Conservation (phyloP, 2,329 filamentous ascomycete species). For the Pseudogymnoascus destructans region DNA sequence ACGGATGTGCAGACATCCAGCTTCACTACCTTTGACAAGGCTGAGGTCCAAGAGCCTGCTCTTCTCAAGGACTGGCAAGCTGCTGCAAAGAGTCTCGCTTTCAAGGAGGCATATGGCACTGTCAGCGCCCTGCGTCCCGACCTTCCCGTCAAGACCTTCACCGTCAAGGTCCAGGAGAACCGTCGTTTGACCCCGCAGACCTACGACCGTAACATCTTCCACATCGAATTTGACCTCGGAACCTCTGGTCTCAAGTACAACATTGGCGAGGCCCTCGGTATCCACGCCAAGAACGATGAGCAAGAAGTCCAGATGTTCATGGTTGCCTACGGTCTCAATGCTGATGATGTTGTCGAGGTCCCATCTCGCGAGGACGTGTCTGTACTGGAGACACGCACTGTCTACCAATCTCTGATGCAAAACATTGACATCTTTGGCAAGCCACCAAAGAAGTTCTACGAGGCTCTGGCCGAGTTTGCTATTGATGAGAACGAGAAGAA, state of each 20-base stretch:
- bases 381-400: conserved; percentile 73
- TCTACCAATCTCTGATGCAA: conserved; percentile 82
- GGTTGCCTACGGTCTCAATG: conserved; percentile 71
- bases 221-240: conserved; percentile 96
- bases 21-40: conserved; percentile 69
- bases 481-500: conserved; percentile 70
- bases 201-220: conserved; percentile 99
- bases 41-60: conserved; percentile 52
- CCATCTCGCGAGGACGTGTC: conserved; percentile 66
- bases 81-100: conserved; percentile 74
- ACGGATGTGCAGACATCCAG: conserved; percentile 61
- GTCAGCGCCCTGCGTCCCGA: conserved; percentile 67
- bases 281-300: conserved; percentile 88
- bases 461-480: conserved; percentile 76
- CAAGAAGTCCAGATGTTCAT: conserved; percentile 74
- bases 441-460: conserved; percentile 96
- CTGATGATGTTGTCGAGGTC: conserved; percentile 79
- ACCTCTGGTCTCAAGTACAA: conserved; percentile 86
- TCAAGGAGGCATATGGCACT: conserved; percentile 88
- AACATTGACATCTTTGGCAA: conserved; percentile 96
- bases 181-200: conserved; percentile 74
- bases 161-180: conserved; percentile 88
- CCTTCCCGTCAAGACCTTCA: conserved; percentile 69
- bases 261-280: conserved; percentile 91
- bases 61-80: conserved; percentile 67